Percentiles rank a stretch among this genome's conserved stretches.
phyloP scores from a whole-genome alignment of 1,139 yeast species.

The Sugiyamaella pinicola region DNA sequence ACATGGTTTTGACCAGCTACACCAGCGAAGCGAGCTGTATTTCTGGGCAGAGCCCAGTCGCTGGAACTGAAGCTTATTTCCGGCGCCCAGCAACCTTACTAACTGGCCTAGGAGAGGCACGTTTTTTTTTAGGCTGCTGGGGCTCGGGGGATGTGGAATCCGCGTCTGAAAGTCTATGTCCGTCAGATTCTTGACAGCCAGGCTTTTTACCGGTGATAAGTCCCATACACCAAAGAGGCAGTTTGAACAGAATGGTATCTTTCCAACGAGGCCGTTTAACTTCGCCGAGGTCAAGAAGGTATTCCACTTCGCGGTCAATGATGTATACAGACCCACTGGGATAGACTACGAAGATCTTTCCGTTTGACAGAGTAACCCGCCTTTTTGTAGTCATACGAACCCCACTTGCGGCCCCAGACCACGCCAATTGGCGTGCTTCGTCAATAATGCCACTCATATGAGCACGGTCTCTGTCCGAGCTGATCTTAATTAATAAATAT shows the following conservation, averaged over 20 bases:
- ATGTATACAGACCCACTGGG: slow-evolving; percentile 70
- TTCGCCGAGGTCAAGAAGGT: slow-evolving; percentile 43
- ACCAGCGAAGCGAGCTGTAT: not conserved
- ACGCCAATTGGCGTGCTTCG: slow-evolving; percentile 50
- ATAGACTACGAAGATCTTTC: slow-evolving; percentile 64
- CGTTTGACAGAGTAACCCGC: slow-evolving; percentile 47
- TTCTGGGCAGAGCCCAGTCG: no score
- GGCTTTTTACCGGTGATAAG: slow-evolving; percentile 29
- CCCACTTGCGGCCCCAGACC: slow-evolving; percentile 41
- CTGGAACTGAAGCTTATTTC: not conserved
- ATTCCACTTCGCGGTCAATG: slow-evolving; percentile 54
- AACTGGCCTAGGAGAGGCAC: slow-evolving; percentile 33
- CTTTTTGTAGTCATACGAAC: slow-evolving; percentile 34
- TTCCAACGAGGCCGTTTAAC: slow-evolving; percentile 51
- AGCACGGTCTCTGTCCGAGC: slow-evolving; percentile 60
- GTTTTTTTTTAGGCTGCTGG: slow-evolving; percentile 24
- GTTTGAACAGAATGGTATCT: slow-evolving; percentile 57
- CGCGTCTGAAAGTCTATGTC: not conserved
- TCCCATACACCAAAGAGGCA: slow-evolving; percentile 32
- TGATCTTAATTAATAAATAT: slow-evolving; percentile 56
- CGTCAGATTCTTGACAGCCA: slow-evolving; percentile 10
- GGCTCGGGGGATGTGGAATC: slow-evolving; percentile 5
- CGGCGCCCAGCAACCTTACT: slow-evolving; percentile 31
- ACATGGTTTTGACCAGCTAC: slow-evolving; percentile 22
- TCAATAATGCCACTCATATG: slow-evolving; percentile 48